Evolutionary conservation across 2,329 filamentous ascomycete species (phyloP).

Genomic region (Exutisphaerella laricina): DNA sequence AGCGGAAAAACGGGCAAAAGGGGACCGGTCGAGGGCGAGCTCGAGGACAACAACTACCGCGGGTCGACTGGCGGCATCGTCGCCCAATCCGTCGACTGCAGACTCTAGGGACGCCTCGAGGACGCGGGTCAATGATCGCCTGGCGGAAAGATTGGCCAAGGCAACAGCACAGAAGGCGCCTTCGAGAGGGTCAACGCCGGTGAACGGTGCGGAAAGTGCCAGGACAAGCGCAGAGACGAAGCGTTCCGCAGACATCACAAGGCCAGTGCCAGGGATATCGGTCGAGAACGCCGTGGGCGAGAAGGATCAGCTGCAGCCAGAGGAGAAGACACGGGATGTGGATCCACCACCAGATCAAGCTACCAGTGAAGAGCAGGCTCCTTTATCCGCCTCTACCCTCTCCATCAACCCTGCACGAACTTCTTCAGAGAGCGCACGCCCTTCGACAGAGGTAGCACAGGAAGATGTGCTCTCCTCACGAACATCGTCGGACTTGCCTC

Average conservation of each 20-base stretch:
- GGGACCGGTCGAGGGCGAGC: constrained; percentile 17
- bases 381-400: constrained; percentile 29
- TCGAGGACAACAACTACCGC: too few species aligned
- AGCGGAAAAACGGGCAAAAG: constrained; percentile 7
- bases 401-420: constrained; percentile 33
- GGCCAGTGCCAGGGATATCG: constrained; percentile 21
- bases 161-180: constrained; percentile 70
- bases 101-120: constrained; percentile 59
- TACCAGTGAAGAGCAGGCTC: constrained; percentile 8
- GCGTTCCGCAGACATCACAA: constrained; percentile 30
- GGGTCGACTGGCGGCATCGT: constrained; percentile 21
- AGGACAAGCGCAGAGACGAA: constrained; percentile 43
- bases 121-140: constrained; percentile 66
- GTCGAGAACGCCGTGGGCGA: constrained; percentile 12
- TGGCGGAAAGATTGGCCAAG: constrained; percentile 84
- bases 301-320: constrained; percentile 2
- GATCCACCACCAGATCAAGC: constrained; percentile 6
- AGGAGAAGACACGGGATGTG: neutral
- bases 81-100: constrained; percentile 36
- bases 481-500: constrained; percentile 21
- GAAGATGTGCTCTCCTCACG: constrained; percentile 11
- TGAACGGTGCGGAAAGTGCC: constrained; percentile 39
- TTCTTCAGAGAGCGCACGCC: constrained; percentile 28
- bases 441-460: constrained; percentile 17
- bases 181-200: constrained; percentile 52